Conservation (phyloP, 257 asterid species). For the Lantana camara region DNA sequence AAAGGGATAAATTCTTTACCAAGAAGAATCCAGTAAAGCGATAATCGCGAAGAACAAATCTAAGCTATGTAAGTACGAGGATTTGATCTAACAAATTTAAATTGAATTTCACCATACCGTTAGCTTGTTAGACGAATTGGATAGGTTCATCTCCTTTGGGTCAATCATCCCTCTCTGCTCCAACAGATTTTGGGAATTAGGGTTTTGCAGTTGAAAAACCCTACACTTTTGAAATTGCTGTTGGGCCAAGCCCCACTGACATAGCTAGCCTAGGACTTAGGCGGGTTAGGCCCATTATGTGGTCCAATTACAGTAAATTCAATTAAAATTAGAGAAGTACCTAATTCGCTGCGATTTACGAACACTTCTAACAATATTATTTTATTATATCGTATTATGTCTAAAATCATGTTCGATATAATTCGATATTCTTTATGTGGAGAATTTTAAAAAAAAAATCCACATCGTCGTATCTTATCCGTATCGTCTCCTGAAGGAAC, state of each 20-base stretch:
- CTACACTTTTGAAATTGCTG: neutral
- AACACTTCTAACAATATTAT: too few relatives aligned
- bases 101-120: conserved; percentile 14
- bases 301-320: neutral
- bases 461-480: too few relatives aligned
- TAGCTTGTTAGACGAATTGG: conserved; percentile 8
- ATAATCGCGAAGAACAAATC: conserved; percentile 8
- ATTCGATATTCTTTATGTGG: too few relatives aligned
- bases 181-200: conserved; percentile 17
- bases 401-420: too few relatives aligned
- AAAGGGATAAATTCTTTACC: neutral
- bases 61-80: conserved; percentile 3
- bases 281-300: neutral
- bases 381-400: too few relatives aligned
- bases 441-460: too few relatives aligned
- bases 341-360: too few relatives aligned
- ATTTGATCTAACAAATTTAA: neutral
- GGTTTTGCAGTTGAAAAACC: conserved; percentile 19
- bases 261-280: too few relatives aligned
- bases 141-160: neutral
- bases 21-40: neutral
- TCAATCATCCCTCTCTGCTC: neutral
- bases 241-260: conserved; percentile 8
- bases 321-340: neutral
- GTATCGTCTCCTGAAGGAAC: too few relatives aligned